These are phyloP conservation scores for Morella rubra DNA, from an alignment of 306 rosid species.

Conservation along the genomic window DNA sequence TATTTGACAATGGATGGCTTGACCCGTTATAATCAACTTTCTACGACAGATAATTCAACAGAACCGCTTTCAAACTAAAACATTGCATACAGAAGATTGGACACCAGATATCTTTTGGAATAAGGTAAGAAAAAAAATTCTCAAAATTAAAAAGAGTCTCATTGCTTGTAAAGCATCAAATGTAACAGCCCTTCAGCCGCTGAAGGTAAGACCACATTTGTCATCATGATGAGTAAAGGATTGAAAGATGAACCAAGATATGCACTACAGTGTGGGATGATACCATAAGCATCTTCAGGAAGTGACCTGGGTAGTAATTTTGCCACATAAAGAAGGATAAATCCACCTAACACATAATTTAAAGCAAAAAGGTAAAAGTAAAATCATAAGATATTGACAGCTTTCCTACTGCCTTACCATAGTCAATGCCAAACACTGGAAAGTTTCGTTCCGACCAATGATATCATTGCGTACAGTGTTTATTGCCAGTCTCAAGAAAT, in stretches of 20 bases:
- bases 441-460: constrained; percentile 98
- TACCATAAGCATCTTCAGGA: constrained; percentile 3
- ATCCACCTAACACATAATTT: not conserved
- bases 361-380: not conserved
- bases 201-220: not conserved
- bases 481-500: constrained; percentile 96
- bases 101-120: constrained; percentile 1
- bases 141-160: not conserved
- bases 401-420: constrained; percentile 65
- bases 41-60: not conserved
- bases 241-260: not conserved
- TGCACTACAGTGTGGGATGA: not conserved
- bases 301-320: constrained; percentile 3
- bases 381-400: constrained; percentile 19
- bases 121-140: not conserved
- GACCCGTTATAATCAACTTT: not conserved
- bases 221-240: not conserved
- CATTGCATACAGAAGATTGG: not conserved
- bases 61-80: not conserved
- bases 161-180: not conserved
- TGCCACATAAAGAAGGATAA: not conserved
- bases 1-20: not conserved
- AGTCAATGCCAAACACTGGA: constrained; percentile 94
- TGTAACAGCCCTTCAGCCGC: not conserved
- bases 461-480: constrained; percentile 97